Evolutionary conservation across 257 asterid species (phyloP), one percentile per base, ranked within the genome.

Genomic region (Mitragyna speciosa): DNA sequence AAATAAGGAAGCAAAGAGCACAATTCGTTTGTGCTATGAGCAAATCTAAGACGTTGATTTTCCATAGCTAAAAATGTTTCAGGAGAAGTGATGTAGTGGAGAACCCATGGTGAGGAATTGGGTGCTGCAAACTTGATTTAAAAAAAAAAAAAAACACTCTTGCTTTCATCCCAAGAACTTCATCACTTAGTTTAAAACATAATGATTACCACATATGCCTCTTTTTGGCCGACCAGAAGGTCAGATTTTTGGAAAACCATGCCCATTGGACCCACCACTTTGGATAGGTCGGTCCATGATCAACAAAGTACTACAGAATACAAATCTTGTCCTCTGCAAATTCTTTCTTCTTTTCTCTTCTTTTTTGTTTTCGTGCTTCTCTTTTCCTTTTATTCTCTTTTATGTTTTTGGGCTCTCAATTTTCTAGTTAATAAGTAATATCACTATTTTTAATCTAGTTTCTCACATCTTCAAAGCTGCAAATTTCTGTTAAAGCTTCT

Each of bases 141-240:
- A n/a, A n/a, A n/a, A n/a, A n/a, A n/a, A n/a, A 72, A 6, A 28
- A 28, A 68, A 68, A 20, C 15, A n/a, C 56, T 51, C 56, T 51
- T 51, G 56, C 56, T 51, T 51, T n/a, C 15, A n/a, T n/a, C n/a
- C n/a, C n/a, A n/a, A n/a, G n/a, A n/a, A n/a, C n/a, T n/a, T n/a
- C n/a, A n/a, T n/a, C n/a, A n/a, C n/a, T n/a, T n/a, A n/a, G n/a
- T n/a, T n/a, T n/a, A n/a, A n/a, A n/a, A n/a, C n/a, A n/a, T n/a
- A n/a, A n/a, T n/a, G n/a, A n/a, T n/a, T n/a, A n/a, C n/a, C n/a
- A n/a, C n/a, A n/a, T n/a, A n/a, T n/a, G n/a, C 85, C 78, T 28
- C 83, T 74, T 87, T 84, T 73, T 82, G n/a, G 91, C 93, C 89
- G 89, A 87, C 93, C 83, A 87, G 73, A 79, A 28, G 24, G 14